Evolutionary conservation across 495 filamentous ascomycete species (phyloP).

Genomic region (Talaromyces stipitatus): DNA sequence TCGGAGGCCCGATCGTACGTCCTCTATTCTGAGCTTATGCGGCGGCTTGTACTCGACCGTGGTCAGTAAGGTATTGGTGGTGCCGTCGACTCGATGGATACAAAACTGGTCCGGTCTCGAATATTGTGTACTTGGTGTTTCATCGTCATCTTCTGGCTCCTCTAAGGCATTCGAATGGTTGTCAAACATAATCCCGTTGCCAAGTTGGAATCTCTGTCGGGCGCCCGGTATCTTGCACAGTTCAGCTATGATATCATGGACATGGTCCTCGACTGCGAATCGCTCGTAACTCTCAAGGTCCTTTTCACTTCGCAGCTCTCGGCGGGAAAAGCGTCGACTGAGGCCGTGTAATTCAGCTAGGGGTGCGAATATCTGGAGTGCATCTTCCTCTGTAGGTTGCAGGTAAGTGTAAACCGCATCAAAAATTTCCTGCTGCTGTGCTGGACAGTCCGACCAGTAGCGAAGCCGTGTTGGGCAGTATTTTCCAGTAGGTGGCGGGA

Average conservation of each 20-base stretch:
- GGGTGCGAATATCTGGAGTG: slow-evolving; percentile 14
- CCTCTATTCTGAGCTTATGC: slow-evolving; percentile 24
- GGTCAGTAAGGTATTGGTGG: slow-evolving; percentile 15
- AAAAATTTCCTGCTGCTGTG: slow-evolving; percentile 19
- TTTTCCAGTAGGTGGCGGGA: slow-evolving; percentile 21
- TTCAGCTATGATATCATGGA: slow-evolving; percentile 15
- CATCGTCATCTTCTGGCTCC: neutral
- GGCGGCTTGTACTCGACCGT: slow-evolving; percentile 28
- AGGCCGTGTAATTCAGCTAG: slow-evolving; percentile 15
- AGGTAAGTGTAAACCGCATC: slow-evolving; percentile 17
- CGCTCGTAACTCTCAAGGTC: slow-evolving; percentile 25
- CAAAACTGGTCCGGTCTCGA: slow-evolving; percentile 15
- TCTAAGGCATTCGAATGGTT: neutral
- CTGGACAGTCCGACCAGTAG: slow-evolving; percentile 22
- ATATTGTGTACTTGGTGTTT: slow-evolving; percentile 5
- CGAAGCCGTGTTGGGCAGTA: slow-evolving; percentile 21
- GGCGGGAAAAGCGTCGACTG: slow-evolving; percentile 7
- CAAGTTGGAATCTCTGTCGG: slow-evolving; percentile 16
- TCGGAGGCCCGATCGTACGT: slow-evolving; percentile 20
- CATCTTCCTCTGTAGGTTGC: slow-evolving; percentile 10
- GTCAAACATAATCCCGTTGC: slow-evolving; percentile 13
- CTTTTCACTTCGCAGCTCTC: slow-evolving; percentile 22
- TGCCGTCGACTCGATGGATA: slow-evolving; percentile 15
- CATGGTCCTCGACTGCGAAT: slow-evolving; percentile 18
- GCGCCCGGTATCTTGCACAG: slow-evolving; percentile 21